Evolutionary conservation across 192 early-diverging fungal species (phyloP), one percentile per base, ranked within the genome.

Genomic region (Lunasporangiospora selenospora): DNA sequence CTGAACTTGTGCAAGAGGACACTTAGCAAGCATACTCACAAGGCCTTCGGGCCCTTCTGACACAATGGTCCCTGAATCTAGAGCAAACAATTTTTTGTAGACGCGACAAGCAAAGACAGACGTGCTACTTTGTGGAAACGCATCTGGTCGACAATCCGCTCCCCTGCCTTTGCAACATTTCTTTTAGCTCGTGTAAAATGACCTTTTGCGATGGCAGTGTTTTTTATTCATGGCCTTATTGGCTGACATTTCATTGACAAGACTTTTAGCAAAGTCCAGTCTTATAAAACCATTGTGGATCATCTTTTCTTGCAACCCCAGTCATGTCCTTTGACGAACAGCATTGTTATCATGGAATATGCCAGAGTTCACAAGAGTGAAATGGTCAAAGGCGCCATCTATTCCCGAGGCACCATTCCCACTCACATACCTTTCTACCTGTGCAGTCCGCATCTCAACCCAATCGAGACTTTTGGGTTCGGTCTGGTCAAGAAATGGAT

Each of bases 121-220:
- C 10, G 40, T 15, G 40, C 53, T 27, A 15, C 53, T 2, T 4
- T 56, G 10, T 41, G 53, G 5, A 27, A 43, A 13, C 27, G 44
- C 30, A 41, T 41, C 26, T 56, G 53, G 40, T 56, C 53, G 19
- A 18, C 27, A 9, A 21, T 27, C 27, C 24, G 40, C 0, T 43
- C 53, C 10, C 53, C 53, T 24, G 53, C 53, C 16, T 16, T 43
- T 43, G 53, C 44, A 12, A 30, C 23, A 4, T 41, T 56, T 26
- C 53, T 41, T 6, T 43, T 43, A 23, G n/a, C 40, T 43, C 53
- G 53, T 43, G 53, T 38, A 12, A 56, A 43, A 11, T 44, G 56
- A 6, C 31, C 47, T 13, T 47, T 33, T 3, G 56, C 44, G 23
- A 11, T 58, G n/a, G 56, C 56, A 10, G 56, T 44, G 23, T 58